phyloP scores from a whole-genome alignment of 306 rosid species.

The Lathyrus aphaca region DNA sequence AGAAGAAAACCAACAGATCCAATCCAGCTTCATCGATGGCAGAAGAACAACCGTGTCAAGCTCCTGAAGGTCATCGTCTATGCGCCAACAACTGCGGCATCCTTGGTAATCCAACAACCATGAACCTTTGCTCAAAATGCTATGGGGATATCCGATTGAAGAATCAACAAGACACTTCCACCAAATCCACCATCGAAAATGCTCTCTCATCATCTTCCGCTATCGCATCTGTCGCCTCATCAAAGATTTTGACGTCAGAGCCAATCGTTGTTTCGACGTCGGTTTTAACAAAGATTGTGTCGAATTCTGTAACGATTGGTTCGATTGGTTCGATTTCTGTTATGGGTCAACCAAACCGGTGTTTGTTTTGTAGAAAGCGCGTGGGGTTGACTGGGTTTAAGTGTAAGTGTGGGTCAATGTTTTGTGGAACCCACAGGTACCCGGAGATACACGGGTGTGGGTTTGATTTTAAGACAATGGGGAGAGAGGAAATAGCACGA shows the following conservation, averaged over 20 bases:
- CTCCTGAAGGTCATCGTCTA: constrained; percentile 82
- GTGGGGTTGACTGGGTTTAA: constrained; percentile 81
- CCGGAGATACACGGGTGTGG: constrained; percentile 85
- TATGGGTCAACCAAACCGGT: constrained; percentile 54
- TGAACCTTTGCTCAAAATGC: constrained; percentile 93
- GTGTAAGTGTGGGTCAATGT: constrained; percentile 80
- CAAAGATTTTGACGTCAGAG: neutral
- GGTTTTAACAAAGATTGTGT: constrained; percentile 9
- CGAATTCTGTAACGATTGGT: constrained; percentile 13
- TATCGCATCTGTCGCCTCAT: neutral
- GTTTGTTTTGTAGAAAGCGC: constrained; percentile 67
- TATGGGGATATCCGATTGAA: constrained; percentile 61
- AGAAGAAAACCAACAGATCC: constrained; percentile 1
- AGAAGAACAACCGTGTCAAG: constrained; percentile 88
- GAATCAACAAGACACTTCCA: constrained; percentile 68
- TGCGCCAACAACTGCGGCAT: constrained; percentile 93
- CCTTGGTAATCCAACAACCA: constrained; percentile 84
- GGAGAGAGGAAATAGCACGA: constrained; percentile 79
- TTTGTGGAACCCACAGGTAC: constrained; percentile 87
- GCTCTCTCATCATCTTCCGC: constrained; percentile 50
- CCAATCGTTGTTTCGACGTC: constrained; percentile 10
- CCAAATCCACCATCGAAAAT: constrained; percentile 75
- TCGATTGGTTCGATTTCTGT: neutral
- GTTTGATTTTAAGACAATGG: constrained; percentile 80
- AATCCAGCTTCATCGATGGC: constrained; percentile 54